Base-by-base conservation (phyloP, 2,329 filamentous ascomycete species). In the Shiraia bambusicola region DNA sequence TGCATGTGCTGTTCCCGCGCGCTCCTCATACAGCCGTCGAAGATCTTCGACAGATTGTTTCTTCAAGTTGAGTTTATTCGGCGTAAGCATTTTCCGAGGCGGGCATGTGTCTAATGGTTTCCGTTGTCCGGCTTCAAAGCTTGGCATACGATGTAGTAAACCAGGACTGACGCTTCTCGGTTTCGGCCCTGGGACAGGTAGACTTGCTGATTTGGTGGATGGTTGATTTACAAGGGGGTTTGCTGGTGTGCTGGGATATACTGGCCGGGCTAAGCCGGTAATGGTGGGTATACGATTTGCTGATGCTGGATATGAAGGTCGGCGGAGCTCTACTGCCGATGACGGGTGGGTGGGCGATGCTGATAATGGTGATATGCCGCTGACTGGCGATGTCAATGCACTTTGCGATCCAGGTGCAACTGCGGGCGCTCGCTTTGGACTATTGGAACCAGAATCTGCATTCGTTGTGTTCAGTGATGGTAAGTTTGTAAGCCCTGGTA, bases 31-130 rank as follows among this genome's bases (percentile, higher is more conserved):
- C 38, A 76, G 51, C 48, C 69, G 56, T 39, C 73, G 58, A 45
- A 77, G 48, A 55, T 76, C 72, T 32, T 76, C 74, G 4, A 77
- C 74, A 13, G 66, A 70, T 33, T 68, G 59, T 49, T 75, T 73
- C 49, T 69, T 70, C 29, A 74, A 30, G 29, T 72, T 69, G 25
- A 75, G 52, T 39, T 62, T 71, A n/a, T 49, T 52, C 3, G 38
- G 63, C 46, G 27, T 69, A 54, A 63, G 42, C 32, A 47, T 45
- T 25, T 51, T 44, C 1, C 52, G 51, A 27, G 42, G 39, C 12
- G 58, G 41, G 15, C 16, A 34, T n/a, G 42, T 28, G 2, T 49
- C 46, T 9, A 43, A 50, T 13, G 54, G 54, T 4, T 55, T 22
- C 4, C 19, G 45, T 25, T 42, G 34, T 10, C 43, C 43, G 2